Evolutionary conservation across 768 basidiomycete species (phyloP).

Genomic region (Amanita subjunquillea): DNA sequence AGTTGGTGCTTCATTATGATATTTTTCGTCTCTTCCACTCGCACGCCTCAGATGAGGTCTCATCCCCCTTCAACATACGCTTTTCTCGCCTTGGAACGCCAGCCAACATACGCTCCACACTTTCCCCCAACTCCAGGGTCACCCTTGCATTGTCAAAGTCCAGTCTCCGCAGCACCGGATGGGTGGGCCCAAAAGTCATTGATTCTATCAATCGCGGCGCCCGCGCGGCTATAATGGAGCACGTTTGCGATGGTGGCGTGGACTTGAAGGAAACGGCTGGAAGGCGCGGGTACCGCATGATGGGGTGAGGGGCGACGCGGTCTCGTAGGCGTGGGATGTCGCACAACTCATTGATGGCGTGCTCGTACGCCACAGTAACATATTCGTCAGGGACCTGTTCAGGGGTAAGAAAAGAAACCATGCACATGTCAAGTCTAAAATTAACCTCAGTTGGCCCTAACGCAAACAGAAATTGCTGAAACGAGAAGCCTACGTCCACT

Average conservation of each 20-base stretch:
- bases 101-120: conserved; percentile 4
- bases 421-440: background rate
- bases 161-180: background rate
- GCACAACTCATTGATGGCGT: background rate
- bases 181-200: conserved; percentile 1
- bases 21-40: background rate
- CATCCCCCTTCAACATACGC: background rate
- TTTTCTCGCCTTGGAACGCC: background rate
- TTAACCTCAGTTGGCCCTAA: background rate
- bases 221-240: background rate
- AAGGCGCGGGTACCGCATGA: background rate
- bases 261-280: background rate
- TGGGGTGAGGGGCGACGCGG: background rate
- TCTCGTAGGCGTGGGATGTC: background rate
- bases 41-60: background rate
- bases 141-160: conserved; percentile 4
- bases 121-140: conserved; percentile 2
- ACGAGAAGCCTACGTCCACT: conserved; percentile 1
- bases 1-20: background rate
- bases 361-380: conserved; percentile 1
- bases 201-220: conserved; percentile 2
- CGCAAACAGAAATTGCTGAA: conserved; percentile 3
- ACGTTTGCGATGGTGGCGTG: conserved; percentile 1
- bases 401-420: background rate
- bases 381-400: conserved; percentile 1